Evolutionary conservation across 495 filamentous ascomycete species (phyloP).

Genomic region (Massariosphaeria phaeospora): DNA sequence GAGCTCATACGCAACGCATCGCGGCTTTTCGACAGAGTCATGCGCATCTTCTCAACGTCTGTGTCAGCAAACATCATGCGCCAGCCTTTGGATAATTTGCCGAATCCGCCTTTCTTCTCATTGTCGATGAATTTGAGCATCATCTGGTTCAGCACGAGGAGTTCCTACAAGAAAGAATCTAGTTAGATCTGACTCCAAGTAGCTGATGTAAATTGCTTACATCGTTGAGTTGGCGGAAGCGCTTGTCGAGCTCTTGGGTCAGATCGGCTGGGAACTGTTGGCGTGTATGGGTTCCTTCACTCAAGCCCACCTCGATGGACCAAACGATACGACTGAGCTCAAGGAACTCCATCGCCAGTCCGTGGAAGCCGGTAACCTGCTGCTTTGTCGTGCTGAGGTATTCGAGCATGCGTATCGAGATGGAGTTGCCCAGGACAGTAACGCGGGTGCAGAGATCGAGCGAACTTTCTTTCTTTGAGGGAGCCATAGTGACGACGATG

Average conservation of each 20-base stretch:
- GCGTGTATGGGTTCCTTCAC: conserved; percentile 41
- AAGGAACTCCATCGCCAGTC: conserved; percentile 50
- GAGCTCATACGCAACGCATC: conserved; percentile 45
- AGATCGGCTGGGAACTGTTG: conserved; percentile 44
- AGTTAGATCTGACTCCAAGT: too few relatives aligned
- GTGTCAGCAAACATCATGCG: conserved; percentile 48
- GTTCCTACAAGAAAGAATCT: too few relatives aligned
- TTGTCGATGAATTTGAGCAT: conserved; percentile 47
- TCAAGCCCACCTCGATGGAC: conserved; percentile 50
- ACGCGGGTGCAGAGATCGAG: conserved; percentile 37
- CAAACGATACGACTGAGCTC: conserved; percentile 50
- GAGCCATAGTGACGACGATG: conserved; percentile 28
- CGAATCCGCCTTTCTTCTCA: conserved; percentile 47
- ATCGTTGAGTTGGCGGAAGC: conserved; percentile 43
- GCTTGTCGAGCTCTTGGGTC: conserved; percentile 49
- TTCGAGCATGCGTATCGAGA: conserved; percentile 54
- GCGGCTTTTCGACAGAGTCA: conserved; percentile 36
- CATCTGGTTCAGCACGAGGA: conserved; percentile 49
- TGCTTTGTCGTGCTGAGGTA: conserved; percentile 49
- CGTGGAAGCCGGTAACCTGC: conserved; percentile 45
- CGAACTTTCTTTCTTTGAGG: conserved; percentile 28
- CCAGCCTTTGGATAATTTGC: conserved; percentile 46
- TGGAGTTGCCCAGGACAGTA: conserved; percentile 46
- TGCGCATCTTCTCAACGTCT: conserved; percentile 45
- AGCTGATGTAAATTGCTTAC: too few relatives aligned